Base-by-base conservation (phyloP, 805 yeast species). In the Metschnikowia similis region DNA sequence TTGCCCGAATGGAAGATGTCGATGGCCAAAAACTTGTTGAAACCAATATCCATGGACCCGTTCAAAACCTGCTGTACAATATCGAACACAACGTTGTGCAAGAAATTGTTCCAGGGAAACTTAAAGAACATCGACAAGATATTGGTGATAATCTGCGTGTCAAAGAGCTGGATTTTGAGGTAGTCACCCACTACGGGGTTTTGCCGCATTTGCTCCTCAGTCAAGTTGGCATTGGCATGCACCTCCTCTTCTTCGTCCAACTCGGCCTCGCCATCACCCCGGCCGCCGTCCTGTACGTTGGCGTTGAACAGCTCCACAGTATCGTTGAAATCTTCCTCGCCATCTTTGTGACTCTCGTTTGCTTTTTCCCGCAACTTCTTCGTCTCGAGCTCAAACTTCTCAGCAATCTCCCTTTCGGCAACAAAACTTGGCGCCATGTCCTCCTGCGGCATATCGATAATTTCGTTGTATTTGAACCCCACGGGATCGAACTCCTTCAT, bases 1-100 rank as follows among this genome's bases (percentile, higher is more conserved):
- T 71, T 69, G 2, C 75, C 77, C 21, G 63, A 58, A 39, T 68
- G 84, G 65, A 87, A 83, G 47, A 87, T 68, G 58, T 89, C 92
- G 46, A 70, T 70, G 21, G 77, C 75, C 52, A 74, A 60, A 47
- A 69, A 73, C 57, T 71, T 72, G 59, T 74, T 74, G 62, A 71
- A 73, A n/a, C 77, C 77, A 61, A 74, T 72, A 45, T 72, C 77
- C 77, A 74, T 74, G 8, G 75, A 70, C 8, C 79, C 79, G 56
- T 74, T 73, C 50, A 74, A 62, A 1, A 74, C 75, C 59, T 74
- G 79, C 53, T 74, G 79, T 27, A 74, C 77, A 43, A 74, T 71
- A 54, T 74, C 79, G 56, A 74, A 74, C 9, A 74, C 77, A 14
- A 74, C 79, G 48, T 74, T 74, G 61, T 74, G 79, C 42, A 73